Conservation (phyloP, 2,329 filamentous ascomycete genomes). For the Pezicula neosporulosa region DNA sequence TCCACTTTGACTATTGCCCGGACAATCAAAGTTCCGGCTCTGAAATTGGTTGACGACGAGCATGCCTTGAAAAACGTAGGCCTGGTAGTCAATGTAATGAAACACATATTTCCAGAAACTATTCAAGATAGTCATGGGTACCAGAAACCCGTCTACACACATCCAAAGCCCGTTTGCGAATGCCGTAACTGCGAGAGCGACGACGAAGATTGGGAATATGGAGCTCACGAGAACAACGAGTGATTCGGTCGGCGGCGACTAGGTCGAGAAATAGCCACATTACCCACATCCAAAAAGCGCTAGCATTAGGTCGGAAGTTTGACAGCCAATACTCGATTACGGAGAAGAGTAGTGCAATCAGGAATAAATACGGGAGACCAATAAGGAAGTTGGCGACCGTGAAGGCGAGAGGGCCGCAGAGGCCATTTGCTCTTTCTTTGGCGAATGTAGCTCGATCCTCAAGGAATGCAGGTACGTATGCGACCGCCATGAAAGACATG, state of each 20-base stretch:
- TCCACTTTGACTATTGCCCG: constrained; percentile 23
- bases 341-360: constrained; percentile 74
- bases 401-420: constrained; percentile 73
- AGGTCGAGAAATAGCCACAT: constrained; percentile 86
- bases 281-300: constrained; percentile 72
- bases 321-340: constrained; percentile 75
- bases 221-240: constrained; percentile 74
- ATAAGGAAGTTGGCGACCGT: constrained; percentile 78
- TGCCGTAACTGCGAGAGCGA: constrained; percentile 73
- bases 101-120: constrained; percentile 85
- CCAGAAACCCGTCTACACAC: constrained; percentile 80
- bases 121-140: constrained; percentile 69
- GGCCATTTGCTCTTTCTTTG: constrained; percentile 78
- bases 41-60: constrained; percentile 90
- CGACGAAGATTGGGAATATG: constrained; percentile 75
- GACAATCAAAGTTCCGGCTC: constrained; percentile 60
- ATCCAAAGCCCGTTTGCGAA: constrained; percentile 92
- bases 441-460: constrained; percentile 71
- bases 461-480: constrained; percentile 80
- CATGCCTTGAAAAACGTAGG: constrained; percentile 87
- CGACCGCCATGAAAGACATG: constrained; percentile 80
- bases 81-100: constrained; percentile 85
- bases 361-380: constrained; percentile 75
- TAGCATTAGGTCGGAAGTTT: constrained; percentile 64
- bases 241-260: constrained; percentile 77